Evolutionary conservation across 768 basidiomycete species (phyloP).

Genomic region (Pleurotus pulmonarius): DNA sequence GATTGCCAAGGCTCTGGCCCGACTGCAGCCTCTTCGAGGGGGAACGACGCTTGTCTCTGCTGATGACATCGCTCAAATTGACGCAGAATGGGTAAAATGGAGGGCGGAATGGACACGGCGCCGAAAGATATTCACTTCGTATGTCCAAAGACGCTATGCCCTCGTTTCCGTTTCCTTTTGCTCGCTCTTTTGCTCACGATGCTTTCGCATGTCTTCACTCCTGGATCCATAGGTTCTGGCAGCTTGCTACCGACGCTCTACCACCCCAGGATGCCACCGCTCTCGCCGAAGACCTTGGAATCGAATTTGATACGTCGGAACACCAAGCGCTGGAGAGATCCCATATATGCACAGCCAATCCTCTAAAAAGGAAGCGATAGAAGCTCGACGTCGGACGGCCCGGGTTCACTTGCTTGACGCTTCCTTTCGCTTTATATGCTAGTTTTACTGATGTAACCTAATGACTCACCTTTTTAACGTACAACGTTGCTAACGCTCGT

Average conservation of each 20-base stretch:
- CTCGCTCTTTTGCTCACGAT: not conserved
- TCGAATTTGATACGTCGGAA: slow-evolving; percentile 75
- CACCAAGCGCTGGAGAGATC: slow-evolving; percentile 63
- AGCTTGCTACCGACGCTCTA: slow-evolving; percentile 62
- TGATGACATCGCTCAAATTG: slow-evolving; percentile 65
- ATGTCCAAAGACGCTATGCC: slow-evolving; percentile 22
- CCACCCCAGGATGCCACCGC: slow-evolving; percentile 58
- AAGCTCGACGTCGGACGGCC: no score
- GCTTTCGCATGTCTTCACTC: not conserved
- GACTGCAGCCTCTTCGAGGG: slow-evolving; percentile 62
- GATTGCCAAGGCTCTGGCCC: slow-evolving; percentile 44
- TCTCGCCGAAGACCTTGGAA: slow-evolving; percentile 78
- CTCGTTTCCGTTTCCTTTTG: not conserved
- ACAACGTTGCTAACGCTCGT: no score
- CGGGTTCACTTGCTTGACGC: no score
- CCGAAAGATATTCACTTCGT: slow-evolving; percentile 75
- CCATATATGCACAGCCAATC: slow-evolving; percentile 43
- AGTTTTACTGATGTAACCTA: no score
- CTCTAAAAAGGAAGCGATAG: slow-evolving; percentile 51
- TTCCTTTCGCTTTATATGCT: no score
- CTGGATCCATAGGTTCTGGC: slow-evolving; percentile 58
- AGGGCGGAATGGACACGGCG: slow-evolving; percentile 75
- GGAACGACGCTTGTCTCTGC: slow-evolving; percentile 67
- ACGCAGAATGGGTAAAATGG: slow-evolving; percentile 78
- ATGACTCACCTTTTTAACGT: no score